phyloP scores from a whole-genome alignment of 768 basidiomycete genomes.

The Pilatotrama ljubarskyi region DNA sequence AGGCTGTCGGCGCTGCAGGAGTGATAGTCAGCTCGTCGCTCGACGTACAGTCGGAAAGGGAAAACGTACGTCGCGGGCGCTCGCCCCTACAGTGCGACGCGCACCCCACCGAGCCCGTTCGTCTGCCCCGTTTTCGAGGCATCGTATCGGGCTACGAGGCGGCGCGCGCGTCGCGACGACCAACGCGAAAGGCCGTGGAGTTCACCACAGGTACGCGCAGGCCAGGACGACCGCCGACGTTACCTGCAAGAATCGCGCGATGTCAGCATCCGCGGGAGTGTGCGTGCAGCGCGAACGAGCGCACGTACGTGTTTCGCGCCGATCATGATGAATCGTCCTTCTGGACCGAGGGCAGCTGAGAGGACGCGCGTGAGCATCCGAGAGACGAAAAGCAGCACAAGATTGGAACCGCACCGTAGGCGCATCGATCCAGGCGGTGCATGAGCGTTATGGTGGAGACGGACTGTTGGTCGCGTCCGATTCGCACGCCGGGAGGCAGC shows the following conservation, averaged over 20 bases:
- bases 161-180: slow-evolving; percentile 2
- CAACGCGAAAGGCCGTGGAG: neutral
- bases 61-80: neutral
- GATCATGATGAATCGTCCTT: neutral
- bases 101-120: neutral
- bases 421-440: too few species aligned
- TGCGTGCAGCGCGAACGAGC: too few species aligned
- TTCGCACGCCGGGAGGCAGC: too few species aligned
- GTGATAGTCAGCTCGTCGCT: neutral
- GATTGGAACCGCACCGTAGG: too few species aligned
- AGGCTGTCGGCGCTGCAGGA: too few species aligned
- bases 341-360: neutral
- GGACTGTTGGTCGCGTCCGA: too few species aligned
- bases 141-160: too few species aligned
- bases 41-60: neutral
- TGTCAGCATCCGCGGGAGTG: neutral
- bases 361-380: too few species aligned
- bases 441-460: too few species aligned
- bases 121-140: too few species aligned
- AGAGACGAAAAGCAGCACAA: too few species aligned
- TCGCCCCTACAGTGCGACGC: neutral
- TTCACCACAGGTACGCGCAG: neutral
- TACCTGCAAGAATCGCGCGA: neutral
- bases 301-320: neutral
- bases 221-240: neutral